Evolutionary conservation across 495 filamentous ascomycete species (phyloP), one percentile per base, ranked within the genome.

Genomic region (Lasiosphaeria miniovina): DNA sequence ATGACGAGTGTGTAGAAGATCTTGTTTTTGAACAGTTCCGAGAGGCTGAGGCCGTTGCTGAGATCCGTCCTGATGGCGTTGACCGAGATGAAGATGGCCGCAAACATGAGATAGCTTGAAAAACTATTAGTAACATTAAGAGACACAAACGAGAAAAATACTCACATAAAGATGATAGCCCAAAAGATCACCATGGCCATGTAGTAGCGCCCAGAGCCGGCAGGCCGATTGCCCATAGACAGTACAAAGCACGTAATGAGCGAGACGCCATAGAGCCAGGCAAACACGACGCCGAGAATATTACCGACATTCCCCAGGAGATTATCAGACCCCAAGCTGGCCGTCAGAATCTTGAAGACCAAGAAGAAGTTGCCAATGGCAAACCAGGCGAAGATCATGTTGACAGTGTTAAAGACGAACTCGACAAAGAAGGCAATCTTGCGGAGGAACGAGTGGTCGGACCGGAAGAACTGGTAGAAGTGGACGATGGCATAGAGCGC

Each of bases 361-460:
- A 99, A 76, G 83, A 98, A 99, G 82, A 99, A 99, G 73, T 99
- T 99, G 63, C 95, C 94, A 67, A 99, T 94, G 65, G 90, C 91
- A 75, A 99, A 98, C 95, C 95, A 99, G 54, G 95, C 91, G 65
- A 99, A 99, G 66, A 99, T 80, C 90, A 97, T 96, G 74, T 87
- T 93, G 73, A 98, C 80, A 12, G 91, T 92, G 70, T 97, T 91
- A 76, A 96, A 99, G 60, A 87, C 72, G 76, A 97, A 97, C 69
- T 98, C 94, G 55, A 99, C 71, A 61, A 94, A 79, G 68, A 99
- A 88, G 82, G 89, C 89, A 35, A 94, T 74, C 73, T 98, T 96
- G 57, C 95, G 82, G 43, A 96, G 68, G 72, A 92, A 82, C 50
- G 87, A 93, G 70, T 99, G 95, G 69, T 91, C 86, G 55, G 89